Percentiles rank a stretch among this genome's conserved stretches.
These are phyloP conservation scores for Perkinsus marinus DNA, from an alignment of 169 alveolate genomes.

Conservation along the genomic window DNA sequence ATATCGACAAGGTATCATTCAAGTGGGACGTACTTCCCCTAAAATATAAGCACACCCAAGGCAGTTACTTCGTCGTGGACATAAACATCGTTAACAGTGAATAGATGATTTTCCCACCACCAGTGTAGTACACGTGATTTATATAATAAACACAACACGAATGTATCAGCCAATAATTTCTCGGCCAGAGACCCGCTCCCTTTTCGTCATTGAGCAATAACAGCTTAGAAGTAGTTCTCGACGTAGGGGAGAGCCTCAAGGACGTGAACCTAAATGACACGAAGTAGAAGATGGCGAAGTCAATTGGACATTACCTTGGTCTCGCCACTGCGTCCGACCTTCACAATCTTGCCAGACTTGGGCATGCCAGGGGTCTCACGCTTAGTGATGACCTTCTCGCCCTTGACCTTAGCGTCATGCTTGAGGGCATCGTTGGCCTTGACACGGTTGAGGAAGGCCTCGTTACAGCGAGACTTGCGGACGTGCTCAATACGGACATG, in stretches of 20 bases:
- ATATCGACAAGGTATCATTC: too few relatives aligned
- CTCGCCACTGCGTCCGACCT: conserved; percentile 40
- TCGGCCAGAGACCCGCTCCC: background rate
- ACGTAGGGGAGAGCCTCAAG: conserved; percentile 17
- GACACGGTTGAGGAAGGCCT: conserved; percentile 84
- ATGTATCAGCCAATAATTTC: background rate
- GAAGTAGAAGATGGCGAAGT: too few relatives aligned
- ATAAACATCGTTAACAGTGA: too few relatives aligned
- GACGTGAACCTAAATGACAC: too few relatives aligned
- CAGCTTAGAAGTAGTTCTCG: conserved; percentile 9
- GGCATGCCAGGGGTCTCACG: conserved; percentile 47
- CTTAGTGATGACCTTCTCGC: conserved; percentile 35
- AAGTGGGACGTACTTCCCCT: too few relatives aligned
- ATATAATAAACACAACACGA: background rate
- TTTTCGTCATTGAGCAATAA: background rate
- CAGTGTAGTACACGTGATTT: background rate
- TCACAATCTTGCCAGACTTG: conserved; percentile 49
- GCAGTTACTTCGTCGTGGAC: too few relatives aligned
- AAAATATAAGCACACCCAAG: too few relatives aligned
- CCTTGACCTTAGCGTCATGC: conserved; percentile 75
- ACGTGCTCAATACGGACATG: conserved; percentile 95
- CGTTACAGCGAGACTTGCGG: conserved; percentile 88
- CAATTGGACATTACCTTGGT: too few relatives aligned
- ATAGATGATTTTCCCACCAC: too few relatives aligned
- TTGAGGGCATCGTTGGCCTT: conserved; percentile 71